Conservation (phyloP, 352 stramenopile genomes). For the Phytophthora cactorum region DNA sequence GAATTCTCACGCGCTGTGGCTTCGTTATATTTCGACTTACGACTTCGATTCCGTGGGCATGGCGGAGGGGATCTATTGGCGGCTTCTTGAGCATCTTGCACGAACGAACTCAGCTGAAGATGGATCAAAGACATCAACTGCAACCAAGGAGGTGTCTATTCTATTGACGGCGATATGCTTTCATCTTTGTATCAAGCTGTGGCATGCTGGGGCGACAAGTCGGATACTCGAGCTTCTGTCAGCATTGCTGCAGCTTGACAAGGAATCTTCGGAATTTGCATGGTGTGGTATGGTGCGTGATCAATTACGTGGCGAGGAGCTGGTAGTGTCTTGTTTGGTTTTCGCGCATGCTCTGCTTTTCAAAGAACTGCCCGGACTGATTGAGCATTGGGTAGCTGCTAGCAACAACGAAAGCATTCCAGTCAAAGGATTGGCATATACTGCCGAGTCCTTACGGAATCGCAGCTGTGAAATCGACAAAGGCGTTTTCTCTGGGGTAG, state of each 20-base stretch:
- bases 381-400: conserved; percentile 40
- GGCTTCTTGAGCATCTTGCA: conserved; percentile 43
- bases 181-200: conserved; percentile 45
- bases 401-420: conserved; percentile 27
- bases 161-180: conserved; percentile 42
- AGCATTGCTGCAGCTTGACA: conserved; percentile 32
- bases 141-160: conserved; percentile 28
- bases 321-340: conserved; percentile 26
- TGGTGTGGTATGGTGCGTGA: conserved; percentile 34
- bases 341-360: conserved; percentile 38
- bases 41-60: conserved; percentile 43
- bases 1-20: conserved; percentile 48
- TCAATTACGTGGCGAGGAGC: conserved; percentile 29
- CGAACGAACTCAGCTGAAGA: conserved; percentile 10
- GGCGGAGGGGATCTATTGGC: conserved; percentile 39
- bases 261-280: conserved; percentile 24
- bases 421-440: conserved; percentile 38
- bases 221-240: conserved; percentile 31
- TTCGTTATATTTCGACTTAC: conserved; percentile 48
- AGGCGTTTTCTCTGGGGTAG: conserved; percentile 9
- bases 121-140: not conserved
- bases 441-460: conserved; percentile 28
- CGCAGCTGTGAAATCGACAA: conserved; percentile 6
- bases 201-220: conserved; percentile 33
- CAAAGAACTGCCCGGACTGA: conserved; percentile 30